phyloP scores from a whole-genome alignment of 129 eudicot genomes.

The Calendula officinalis region DNA sequence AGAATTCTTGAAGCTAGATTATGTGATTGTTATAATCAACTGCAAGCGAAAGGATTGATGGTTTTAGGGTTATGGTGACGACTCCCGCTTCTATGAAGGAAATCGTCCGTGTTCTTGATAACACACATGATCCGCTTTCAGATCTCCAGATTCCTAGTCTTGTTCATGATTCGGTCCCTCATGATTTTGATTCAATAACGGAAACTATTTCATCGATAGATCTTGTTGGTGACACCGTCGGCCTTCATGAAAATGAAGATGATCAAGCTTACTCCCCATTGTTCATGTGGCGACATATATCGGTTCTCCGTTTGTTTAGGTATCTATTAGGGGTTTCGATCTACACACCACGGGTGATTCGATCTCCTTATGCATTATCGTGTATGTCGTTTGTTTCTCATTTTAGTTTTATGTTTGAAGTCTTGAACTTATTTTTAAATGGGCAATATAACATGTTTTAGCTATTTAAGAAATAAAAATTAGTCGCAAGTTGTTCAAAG shows the following conservation, averaged over 20 bases:
- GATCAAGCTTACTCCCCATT: not conserved
- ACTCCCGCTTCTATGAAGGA: constrained; percentile 33
- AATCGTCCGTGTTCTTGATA: constrained; percentile 32
- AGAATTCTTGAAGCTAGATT: constrained; percentile 29
- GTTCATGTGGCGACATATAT: not conserved
- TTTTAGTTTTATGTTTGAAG: no score
- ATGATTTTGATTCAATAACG: not conserved
- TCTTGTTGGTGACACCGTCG: not conserved
- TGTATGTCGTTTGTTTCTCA: no score
- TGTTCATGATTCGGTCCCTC: not conserved
- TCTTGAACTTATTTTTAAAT: no score
- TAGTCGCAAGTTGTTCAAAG: no score
- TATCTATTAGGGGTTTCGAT: not conserved
- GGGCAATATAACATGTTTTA: no score
- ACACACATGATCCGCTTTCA: constrained; percentile 32
- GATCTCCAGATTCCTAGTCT: constrained; percentile 11
- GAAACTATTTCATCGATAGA: not conserved
- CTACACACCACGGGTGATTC: not conserved
- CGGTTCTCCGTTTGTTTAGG: not conserved
- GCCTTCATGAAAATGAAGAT: not conserved
- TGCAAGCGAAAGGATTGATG: constrained; percentile 30
- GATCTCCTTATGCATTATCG: not conserved
- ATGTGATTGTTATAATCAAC: constrained; percentile 19
- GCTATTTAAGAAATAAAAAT: no score
- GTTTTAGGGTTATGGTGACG: constrained; percentile 43